Evolutionary conservation across 176 grass and related monocot genomes (phyloP).

Genomic region (Eleusine coracana): DNA sequence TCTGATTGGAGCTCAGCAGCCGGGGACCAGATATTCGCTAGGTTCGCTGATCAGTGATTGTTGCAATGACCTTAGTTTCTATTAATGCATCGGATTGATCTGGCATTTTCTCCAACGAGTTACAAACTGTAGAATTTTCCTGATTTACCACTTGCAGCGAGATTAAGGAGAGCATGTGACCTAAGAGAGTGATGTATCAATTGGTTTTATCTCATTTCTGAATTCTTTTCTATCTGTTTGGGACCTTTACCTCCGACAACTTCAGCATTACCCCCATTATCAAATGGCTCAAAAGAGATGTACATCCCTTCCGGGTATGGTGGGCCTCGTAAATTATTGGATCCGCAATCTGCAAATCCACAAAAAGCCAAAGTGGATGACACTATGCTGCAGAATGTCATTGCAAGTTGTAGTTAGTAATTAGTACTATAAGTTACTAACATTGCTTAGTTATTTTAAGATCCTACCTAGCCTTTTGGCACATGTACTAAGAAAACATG

Average conservation of each 20-base stretch:
- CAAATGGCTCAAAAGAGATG: slow-evolving; percentile 35
- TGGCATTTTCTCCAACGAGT: neutral
- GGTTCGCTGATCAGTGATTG: neutral
- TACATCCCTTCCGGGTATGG: slow-evolving; percentile 20
- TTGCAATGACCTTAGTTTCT: neutral
- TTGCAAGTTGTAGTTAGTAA: neutral
- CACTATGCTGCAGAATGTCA: slow-evolving; percentile 34
- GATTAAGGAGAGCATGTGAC: neutral
- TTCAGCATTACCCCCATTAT: slow-evolving; percentile 19
- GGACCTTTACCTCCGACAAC: neutral
- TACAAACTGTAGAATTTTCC: neutral
- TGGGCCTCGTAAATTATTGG: slow-evolving; percentile 32
- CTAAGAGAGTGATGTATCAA: neutral
- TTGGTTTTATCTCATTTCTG: neutral
- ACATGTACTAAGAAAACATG: slow-evolving; percentile 15
- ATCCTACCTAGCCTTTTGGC: neutral
- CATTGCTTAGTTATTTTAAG: slow-evolving; percentile 21
- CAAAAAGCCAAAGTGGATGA: slow-evolving; percentile 20
- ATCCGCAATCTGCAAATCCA: slow-evolving; percentile 9
- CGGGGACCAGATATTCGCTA: neutral
- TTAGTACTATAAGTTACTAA: neutral
- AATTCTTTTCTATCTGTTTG: slow-evolving; percentile 2
- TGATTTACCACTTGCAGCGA: slow-evolving; percentile 16
- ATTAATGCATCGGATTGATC: slow-evolving; percentile 15
- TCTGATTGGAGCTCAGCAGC: neutral